These are phyloP conservation scores for Colletotrichum simmondsii DNA, from an alignment of 2,329 filamentous ascomycete genomes.

Conservation along the genomic window DNA sequence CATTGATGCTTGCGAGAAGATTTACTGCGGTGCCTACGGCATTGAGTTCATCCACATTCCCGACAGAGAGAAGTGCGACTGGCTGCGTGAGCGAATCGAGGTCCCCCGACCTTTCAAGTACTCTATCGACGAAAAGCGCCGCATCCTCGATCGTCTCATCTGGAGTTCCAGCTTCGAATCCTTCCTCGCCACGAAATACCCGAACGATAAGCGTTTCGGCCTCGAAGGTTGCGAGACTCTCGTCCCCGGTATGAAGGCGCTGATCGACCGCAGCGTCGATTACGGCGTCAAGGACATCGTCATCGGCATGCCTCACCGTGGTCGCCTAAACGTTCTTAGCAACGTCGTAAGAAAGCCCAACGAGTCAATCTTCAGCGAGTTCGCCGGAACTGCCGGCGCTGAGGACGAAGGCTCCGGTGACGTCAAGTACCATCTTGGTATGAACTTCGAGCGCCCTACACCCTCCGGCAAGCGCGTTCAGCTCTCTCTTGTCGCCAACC, in stretches of 20 bases:
- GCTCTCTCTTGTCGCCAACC: slow-evolving; percentile 97
- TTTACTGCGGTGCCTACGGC: slow-evolving; percentile 98
- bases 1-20: slow-evolving; percentile 89
- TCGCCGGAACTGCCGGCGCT: slow-evolving; percentile 86
- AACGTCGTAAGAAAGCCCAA: slow-evolving; percentile 99
- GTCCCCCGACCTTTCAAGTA: slow-evolving; percentile 96
- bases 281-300: slow-evolving; percentile 99
- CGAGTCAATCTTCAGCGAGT: slow-evolving; percentile 99
- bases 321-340: slow-evolving; percentile 95
- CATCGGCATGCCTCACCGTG: slow-evolving; percentile 99
- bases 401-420: slow-evolving; percentile 97
- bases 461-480: slow-evolving; percentile 99
- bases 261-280: slow-evolving; percentile 98
- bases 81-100: slow-evolving; percentile 95
- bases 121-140: slow-evolving; percentile 97
- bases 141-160: slow-evolving; percentile 96
- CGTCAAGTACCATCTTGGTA: slow-evolving; percentile 99
- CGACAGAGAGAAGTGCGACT: slow-evolving; percentile 97
- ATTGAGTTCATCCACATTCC: slow-evolving; percentile 99
- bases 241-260: slow-evolving; percentile 98
- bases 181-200: slow-evolving; percentile 97
- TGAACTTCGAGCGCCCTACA: slow-evolving; percentile 99
- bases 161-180: slow-evolving; percentile 98
- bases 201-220: slow-evolving; percentile 99
- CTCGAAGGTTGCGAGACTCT: slow-evolving; percentile 97